Percentiles rank a stretch among this genome's conserved stretches.
Conservation (phyloP, 1,139 yeast species). For the Meyerozyma athensensis region DNA sequence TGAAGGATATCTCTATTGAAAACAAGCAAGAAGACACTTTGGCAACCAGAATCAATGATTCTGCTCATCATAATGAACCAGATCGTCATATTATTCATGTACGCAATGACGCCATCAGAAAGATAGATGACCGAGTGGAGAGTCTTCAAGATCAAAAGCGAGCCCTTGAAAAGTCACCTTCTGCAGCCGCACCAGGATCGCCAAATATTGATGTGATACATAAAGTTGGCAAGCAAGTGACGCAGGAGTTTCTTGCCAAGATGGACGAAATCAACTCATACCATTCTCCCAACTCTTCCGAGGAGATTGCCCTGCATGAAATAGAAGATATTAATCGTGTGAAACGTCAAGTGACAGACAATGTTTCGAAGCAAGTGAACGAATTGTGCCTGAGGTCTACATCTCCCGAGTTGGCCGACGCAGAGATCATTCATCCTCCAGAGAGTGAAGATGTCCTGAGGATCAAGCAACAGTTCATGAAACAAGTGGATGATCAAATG, state of each 20-base stretch:
- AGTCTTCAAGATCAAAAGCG: not conserved
- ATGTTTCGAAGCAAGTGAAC: slow-evolving; percentile 20
- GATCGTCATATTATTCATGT: not conserved
- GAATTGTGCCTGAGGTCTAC: slow-evolving; percentile 15
- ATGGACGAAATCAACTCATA: slow-evolving; percentile 18
- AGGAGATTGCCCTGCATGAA: slow-evolving; percentile 11
- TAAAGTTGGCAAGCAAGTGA: slow-evolving; percentile 22
- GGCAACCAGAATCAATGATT: not conserved
- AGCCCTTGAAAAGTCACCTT: not conserved
- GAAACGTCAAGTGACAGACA: slow-evolving; percentile 19
- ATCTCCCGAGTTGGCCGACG: slow-evolving; percentile 9
- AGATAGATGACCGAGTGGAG: not conserved
- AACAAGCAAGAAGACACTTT: not conserved
- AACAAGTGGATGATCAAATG: slow-evolving; percentile 21
- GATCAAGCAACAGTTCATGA: slow-evolving; percentile 17
- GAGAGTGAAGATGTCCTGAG: slow-evolving; percentile 15
- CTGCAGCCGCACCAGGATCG: not conserved
- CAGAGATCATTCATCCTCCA: slow-evolving; percentile 4
- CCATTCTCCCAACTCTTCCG: slow-evolving; percentile 12
- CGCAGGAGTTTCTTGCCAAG: slow-evolving; percentile 20
- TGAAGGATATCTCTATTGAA: not conserved
- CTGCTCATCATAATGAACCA: not conserved
- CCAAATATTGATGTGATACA: slow-evolving; percentile 18
- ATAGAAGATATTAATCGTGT: slow-evolving; percentile 15
- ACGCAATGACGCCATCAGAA: not conserved